Evolutionary conservation across 257 asterid species (phyloP).

Genomic region (Scutellaria minor): DNA sequence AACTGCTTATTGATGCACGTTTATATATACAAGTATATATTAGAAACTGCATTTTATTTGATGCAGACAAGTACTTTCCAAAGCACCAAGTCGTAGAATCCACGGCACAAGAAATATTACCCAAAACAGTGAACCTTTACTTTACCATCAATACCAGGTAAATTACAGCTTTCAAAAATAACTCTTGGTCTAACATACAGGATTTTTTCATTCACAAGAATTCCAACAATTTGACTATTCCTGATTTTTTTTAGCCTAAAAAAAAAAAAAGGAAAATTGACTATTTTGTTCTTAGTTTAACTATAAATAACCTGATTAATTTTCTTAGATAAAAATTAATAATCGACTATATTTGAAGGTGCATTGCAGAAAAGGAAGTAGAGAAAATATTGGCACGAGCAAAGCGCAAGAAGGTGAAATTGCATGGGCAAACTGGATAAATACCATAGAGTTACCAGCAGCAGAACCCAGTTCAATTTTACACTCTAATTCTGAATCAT

Average conservation of each 20-base stretch:
- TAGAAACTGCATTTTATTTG: background rate
- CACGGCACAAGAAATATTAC: conserved; percentile 27
- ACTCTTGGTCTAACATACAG: no score
- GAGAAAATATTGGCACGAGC: conserved; percentile 15
- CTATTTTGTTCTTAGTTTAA: no score
- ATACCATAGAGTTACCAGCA: background rate
- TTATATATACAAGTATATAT: no score
- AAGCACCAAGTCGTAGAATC: conserved; percentile 13
- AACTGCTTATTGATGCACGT: no score
- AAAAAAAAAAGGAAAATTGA: no score
- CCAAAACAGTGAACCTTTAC: conserved; percentile 20
- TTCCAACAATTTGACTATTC: no score
- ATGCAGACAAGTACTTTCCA: conserved; percentile 30
- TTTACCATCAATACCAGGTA: background rate
- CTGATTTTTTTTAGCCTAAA: no score
- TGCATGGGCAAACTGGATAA: conserved; percentile 20
- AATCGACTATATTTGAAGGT: background rate
- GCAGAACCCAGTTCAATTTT: background rate
- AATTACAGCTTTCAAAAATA: background rate
- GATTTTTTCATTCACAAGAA: no score
- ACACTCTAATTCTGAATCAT: conserved; percentile 25
- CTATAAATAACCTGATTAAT: no score
- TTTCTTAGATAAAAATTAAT: no score
- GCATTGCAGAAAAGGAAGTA: conserved; percentile 35
- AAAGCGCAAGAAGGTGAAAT: conserved; percentile 16